Evolutionary conservation across 2,329 filamentous ascomycete species (phyloP), one percentile per base, ranked within the genome.

Genomic region (Aspergillus transmontanensis): DNA sequence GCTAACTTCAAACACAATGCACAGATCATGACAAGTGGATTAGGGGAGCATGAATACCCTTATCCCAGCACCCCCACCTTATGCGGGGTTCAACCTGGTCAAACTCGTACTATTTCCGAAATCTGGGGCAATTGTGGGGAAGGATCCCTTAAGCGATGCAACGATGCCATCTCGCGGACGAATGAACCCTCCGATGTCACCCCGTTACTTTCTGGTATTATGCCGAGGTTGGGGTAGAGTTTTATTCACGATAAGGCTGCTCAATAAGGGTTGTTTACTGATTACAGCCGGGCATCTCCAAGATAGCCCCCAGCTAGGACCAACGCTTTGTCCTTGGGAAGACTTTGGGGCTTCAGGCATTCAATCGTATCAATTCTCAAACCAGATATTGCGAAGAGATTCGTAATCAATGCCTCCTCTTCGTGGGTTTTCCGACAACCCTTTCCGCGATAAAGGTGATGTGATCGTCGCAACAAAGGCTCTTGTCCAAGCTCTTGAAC

Each of bases 351-450:
- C 6, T 0, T 7, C 6, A 41, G 2, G 0, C 16, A 19, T 19
- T n/a, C 7, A n/a, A 19, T 10, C 2, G 9, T 41, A 41, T 41
- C 39, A 19, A 41, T 41, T 19, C 10, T n/a, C 14, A 41, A 7
- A 41, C 39, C 6, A 19, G 39, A 9, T 0, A 2, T 9, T 10
- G 39, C 3, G 16, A n/a, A n/a, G 5, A 19, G 1, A 21, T 21
- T 23, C 1, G 11, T 5, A 46, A 6, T 7, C 21, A 46, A 71
- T 70, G 69, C 61, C 60, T 51, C 59, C 68, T 26, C 65, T 71
- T 12, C 7, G 54, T 30, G 79, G 80, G 1, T 83, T 83, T 67
- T 78, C 79, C 0, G 74, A 80, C 58, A 83, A 83, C 60, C 68
- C 73, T 1, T 72, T 82, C 26, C 64, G 62, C 9, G 77, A 70